These are phyloP conservation scores for Diospyros kaki DNA, from an alignment of 148 eudicot species.

Conservation along the genomic window DNA sequence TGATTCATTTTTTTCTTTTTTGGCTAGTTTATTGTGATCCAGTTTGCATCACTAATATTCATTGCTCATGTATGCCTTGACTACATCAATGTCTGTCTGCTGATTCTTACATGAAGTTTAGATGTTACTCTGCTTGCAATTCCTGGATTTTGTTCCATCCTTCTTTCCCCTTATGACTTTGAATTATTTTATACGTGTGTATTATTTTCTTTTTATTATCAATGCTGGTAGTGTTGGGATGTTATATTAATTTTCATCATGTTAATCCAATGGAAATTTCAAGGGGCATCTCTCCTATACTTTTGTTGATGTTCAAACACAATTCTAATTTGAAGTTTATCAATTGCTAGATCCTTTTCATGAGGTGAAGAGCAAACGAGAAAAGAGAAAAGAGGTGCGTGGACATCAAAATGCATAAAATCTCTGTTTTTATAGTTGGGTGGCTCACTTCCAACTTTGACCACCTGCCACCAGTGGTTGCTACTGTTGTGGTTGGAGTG, in stretches of 20 bases:
- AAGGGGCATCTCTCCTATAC: not conserved
- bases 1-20: not conserved
- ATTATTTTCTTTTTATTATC: not conserved
- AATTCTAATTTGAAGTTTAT: conserved; percentile 35
- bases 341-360: conserved; percentile 76
- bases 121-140: not conserved
- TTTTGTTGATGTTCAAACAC: conserved; percentile 11
- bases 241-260: not conserved
- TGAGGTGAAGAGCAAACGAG: conserved; percentile 99
- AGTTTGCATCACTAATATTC: not conserved
- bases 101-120: not conserved
- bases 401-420: conserved; percentile 14
- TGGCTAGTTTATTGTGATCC: no score
- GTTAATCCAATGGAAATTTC: not conserved
- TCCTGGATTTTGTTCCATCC: not conserved
- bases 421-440: conserved; percentile 2
- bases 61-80: not conserved
- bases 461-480: not conserved
- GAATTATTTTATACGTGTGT: not conserved
- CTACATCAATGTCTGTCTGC: not conserved
- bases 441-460: not conserved
- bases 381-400: conserved; percentile 98
- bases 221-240: not conserved
- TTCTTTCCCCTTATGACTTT: not conserved
- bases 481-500: not conserved